Evolutionary conservation across 73 alveolate genomes (phyloP).

Genomic region (Paramecium biaurelia): DNA sequence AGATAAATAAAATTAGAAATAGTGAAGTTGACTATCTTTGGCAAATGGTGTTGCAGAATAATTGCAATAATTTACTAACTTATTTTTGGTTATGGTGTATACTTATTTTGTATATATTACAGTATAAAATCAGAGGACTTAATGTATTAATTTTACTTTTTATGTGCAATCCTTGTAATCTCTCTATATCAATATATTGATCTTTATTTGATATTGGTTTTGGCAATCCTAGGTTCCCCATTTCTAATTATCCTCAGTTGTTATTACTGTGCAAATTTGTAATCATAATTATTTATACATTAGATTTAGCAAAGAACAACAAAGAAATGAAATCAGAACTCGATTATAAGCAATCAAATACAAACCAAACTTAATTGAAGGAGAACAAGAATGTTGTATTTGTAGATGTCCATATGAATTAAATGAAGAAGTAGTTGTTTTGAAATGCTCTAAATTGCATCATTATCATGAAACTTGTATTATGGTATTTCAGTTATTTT

Average conservation of each 20-base stretch:
- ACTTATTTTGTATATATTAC: slow-evolving; percentile 12
- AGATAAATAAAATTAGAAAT: slow-evolving; percentile 14
- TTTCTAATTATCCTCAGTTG: neutral
- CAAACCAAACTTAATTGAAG: slow-evolving; percentile 12
- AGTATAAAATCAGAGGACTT: neutral
- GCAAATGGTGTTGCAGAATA: neutral
- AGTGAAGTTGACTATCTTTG: neutral
- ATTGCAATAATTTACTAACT: neutral
- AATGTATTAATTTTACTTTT: neutral
- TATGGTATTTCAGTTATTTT: neutral
- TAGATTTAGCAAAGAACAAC: neutral
- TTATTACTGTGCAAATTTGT: slow-evolving; percentile 26
- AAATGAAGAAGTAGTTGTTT: neutral
- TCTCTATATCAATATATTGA: slow-evolving; percentile 28
- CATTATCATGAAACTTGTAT: slow-evolving; percentile 43
- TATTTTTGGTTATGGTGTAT: neutral
- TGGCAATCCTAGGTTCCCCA: slow-evolving; percentile 21
- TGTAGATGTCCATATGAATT: slow-evolving; percentile 50
- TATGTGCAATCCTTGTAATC: neutral
- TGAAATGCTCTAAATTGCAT: slow-evolving; percentile 18
- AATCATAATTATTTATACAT: neutral
- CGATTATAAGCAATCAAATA: neutral
- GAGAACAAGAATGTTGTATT: slow-evolving; percentile 3
- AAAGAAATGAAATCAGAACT: neutral
- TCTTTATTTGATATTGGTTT: neutral